A percentile compares a stretch with the other conserved stretches of the same genome.
Conservation (phyloP, 2,329 filamentous ascomycete species). For the Aplosporella prunicola region DNA sequence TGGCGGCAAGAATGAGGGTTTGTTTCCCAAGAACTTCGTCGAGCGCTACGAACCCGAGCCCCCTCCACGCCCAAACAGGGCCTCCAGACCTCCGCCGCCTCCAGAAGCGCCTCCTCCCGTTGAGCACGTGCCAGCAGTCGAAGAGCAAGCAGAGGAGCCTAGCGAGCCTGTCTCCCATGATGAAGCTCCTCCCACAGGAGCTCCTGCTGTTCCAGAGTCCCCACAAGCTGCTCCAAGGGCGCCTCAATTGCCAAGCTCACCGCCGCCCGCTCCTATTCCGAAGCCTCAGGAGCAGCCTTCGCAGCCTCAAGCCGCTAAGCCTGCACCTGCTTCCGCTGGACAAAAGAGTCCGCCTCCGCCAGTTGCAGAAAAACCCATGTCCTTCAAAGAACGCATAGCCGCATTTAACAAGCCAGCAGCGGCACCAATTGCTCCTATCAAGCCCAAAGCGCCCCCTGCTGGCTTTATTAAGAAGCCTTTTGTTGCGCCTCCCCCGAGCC, state of each 20-base stretch:
- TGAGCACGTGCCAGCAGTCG: neutral
- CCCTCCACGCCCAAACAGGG: conserved; percentile 72
- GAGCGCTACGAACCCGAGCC: conserved; percentile 89
- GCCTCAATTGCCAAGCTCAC: conserved; percentile 18
- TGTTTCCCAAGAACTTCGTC: conserved; percentile 95
- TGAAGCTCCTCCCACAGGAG: conserved; percentile 2
- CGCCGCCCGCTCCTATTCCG: conserved; percentile 28
- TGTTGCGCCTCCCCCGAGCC: conserved; percentile 86
- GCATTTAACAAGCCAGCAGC: conserved; percentile 90
- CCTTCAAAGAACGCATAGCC: conserved; percentile 92
- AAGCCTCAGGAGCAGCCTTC: conserved; percentile 29
- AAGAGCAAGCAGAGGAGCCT: neutral
- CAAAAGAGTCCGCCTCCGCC: conserved; percentile 55
- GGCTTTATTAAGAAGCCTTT: conserved; percentile 94
- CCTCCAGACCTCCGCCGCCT: conserved; percentile 41
- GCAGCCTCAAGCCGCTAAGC: conserved; percentile 26
- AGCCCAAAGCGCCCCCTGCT: conserved; percentile 57
- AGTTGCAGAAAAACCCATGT: conserved; percentile 67
- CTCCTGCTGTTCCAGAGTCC: conserved; percentile 5
- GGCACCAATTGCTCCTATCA: conserved; percentile 81
- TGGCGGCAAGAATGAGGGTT: conserved; percentile 68
- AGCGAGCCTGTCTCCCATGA: conserved; percentile 3
- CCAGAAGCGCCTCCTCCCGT: conserved; percentile 24
- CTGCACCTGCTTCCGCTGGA: conserved; percentile 28
- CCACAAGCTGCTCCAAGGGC: conserved; percentile 3